These are phyloP conservation scores for Albophoma yamanashiensis DNA, from an alignment of 2,329 filamentous ascomycete genomes.

Conservation along the genomic window DNA sequence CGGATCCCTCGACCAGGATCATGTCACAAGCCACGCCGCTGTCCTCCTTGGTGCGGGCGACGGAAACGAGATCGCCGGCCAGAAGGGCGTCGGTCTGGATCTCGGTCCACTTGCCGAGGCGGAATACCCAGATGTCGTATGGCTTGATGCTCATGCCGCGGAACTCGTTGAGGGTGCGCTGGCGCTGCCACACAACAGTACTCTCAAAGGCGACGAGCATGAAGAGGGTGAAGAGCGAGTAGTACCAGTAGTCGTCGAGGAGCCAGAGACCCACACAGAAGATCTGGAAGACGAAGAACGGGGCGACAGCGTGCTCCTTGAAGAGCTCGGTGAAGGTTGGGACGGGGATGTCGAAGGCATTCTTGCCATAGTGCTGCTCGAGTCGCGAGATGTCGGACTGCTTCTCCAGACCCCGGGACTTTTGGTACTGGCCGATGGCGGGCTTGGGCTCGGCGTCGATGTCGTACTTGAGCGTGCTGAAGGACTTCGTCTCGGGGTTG, in stretches of 20 bases:
- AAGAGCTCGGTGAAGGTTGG: slow-evolving; percentile 93
- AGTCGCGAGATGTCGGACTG: slow-evolving; percentile 68
- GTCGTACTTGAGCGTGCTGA: slow-evolving; percentile 70
- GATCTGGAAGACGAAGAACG: slow-evolving; percentile 98
- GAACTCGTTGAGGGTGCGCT: slow-evolving; percentile 92
- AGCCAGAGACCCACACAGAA: slow-evolving; percentile 99
- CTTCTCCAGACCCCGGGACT: slow-evolving; percentile 62
- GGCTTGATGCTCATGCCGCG: slow-evolving; percentile 99
- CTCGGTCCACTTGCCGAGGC: slow-evolving; percentile 79
- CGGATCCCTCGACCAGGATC: slow-evolving; percentile 86
- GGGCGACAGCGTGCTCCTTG: slow-evolving; percentile 95
- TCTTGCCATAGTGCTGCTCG: slow-evolving; percentile 88
- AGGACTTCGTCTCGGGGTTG: slow-evolving; percentile 58
- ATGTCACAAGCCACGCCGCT: slow-evolving; percentile 96
- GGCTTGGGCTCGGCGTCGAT: slow-evolving; percentile 84
- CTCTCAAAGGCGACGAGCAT: slow-evolving; percentile 98
- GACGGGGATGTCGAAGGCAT: slow-evolving; percentile 95
- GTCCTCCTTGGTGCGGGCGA: slow-evolving; percentile 90
- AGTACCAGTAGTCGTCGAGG: slow-evolving; percentile 99
- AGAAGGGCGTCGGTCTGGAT: slow-evolving; percentile 84
- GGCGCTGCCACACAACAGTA: slow-evolving; percentile 97
- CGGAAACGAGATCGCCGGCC: slow-evolving; percentile 87
- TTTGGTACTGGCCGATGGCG: slow-evolving; percentile 65
- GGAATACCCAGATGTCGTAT: slow-evolving; percentile 86
- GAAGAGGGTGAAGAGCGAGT: slow-evolving; percentile 95